phyloP scores from a whole-genome alignment of 169 alveolate species.

The Eimeria praecox region DNA sequence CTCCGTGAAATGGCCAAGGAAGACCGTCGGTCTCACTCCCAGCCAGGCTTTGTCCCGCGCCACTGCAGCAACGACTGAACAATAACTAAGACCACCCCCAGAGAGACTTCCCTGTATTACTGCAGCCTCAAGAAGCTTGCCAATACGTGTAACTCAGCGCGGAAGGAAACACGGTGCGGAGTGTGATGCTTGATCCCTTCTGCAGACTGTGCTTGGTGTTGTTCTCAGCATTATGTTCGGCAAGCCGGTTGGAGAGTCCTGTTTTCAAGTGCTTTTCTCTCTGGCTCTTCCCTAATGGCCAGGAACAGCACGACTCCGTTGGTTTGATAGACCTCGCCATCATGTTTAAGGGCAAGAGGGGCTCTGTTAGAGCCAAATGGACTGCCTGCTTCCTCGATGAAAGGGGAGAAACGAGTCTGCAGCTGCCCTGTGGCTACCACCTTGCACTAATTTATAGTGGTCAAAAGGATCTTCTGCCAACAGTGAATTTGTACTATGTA shows the following conservation, averaged over 20 bases:
- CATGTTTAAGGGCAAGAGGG: constrained; percentile 75
- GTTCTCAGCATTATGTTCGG: constrained; percentile 45
- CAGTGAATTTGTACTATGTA: background rate
- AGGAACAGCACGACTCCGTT: constrained; percentile 80
- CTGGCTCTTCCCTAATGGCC: constrained; percentile 81
- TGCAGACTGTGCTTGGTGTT: background rate
- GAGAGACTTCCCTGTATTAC: background rate
- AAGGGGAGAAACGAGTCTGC: constrained; percentile 65
- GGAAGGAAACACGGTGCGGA: background rate
- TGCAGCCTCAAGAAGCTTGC: background rate
- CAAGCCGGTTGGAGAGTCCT: constrained; percentile 79
- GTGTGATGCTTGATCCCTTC: background rate
- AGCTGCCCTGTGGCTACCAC: background rate
- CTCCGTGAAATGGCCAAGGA: constrained; percentile 82
- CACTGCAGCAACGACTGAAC: background rate
- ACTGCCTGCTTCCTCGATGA: constrained; percentile 80
- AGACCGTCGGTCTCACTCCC: constrained; percentile 70
- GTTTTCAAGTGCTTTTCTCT: constrained; percentile 75
- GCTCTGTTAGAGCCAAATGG: constrained; percentile 79
- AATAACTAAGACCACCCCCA: background rate
- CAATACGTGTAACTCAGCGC: background rate
- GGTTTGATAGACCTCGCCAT: constrained; percentile 75
- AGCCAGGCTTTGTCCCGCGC: background rate
- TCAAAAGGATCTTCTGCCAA: background rate
- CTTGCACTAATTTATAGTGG: background rate